Base-by-base conservation (phyloP, 108 stramenopile species). In the Cyclotella atomus region DNA sequence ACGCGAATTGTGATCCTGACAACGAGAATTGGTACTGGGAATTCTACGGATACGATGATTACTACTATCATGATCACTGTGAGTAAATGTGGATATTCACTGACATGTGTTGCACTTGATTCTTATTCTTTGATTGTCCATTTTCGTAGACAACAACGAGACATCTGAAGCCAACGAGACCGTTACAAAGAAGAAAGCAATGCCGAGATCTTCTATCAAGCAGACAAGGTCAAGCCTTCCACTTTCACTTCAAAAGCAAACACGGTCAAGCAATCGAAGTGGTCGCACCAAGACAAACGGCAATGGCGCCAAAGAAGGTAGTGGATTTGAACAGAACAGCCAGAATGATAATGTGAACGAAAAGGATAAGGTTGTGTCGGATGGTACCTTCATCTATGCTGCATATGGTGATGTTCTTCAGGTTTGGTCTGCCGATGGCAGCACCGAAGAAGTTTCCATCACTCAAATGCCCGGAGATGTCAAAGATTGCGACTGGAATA, bases 331-430 rank as follows among this genome's bases (percentile, higher is more conserved):
- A 21, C 43, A 65, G 17, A 77, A 77, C 35, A 77, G 71, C 41
- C 76, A 72, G 59, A 53, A 68, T 10, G 54, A 79, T 23, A 64
- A 66, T 16, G 72, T 73, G 6, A 54, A 79, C 59, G 64, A 66
- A 24, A 44, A 49, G 17, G 72, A 74, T 28, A 36, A 68, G 12
- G 77, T 79, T 34, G 73, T 73, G 25, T 71, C 69, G 8, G 72
- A 79, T 60, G 77, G 77, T 8, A 74, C 35, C 20, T 25, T 33
- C 43, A 70, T 77, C n/a, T 77, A 71, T 55, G 46, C 76, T 20
- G 76, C 76, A n/a, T 77, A 77, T 35, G 76, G 76, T 27, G 74
- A 75, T 50, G 33, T 75, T 4, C 35, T 75, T 1, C 67, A 66
- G 49, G 65, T 59, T 25, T 75, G 74, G 74, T 21, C 38, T 59